phyloP scores from a whole-genome alignment of 2,329 filamentous ascomycete species.

The Myriosclerotinia duriaeana region DNA sequence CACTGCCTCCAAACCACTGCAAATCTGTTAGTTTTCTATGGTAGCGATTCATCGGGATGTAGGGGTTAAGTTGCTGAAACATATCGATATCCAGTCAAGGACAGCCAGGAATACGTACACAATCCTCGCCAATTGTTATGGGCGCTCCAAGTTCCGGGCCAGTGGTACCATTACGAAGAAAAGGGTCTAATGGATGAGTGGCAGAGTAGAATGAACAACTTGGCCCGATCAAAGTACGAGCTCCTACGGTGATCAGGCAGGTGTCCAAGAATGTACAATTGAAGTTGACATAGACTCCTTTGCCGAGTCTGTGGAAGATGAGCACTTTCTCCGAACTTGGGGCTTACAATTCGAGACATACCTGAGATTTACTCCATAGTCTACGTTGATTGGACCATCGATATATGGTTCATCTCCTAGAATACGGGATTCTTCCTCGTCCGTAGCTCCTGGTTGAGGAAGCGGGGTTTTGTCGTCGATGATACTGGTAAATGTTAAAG shows the following conservation, averaged over 20 bases:
- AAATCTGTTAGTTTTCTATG: neutral
- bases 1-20: slow-evolving; percentile 69
- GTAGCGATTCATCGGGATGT: neutral
- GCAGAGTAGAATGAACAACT: slow-evolving; percentile 75
- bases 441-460: slow-evolving; percentile 56
- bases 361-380: slow-evolving; percentile 76
- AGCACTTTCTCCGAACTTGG: slow-evolving; percentile 15
- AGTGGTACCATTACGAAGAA: slow-evolving; percentile 67
- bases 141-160: slow-evolving; percentile 74
- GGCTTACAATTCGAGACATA: slow-evolving; percentile 36
- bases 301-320: slow-evolving; percentile 52
- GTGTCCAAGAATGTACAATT: slow-evolving; percentile 78
- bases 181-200: slow-evolving; percentile 74
- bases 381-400: slow-evolving; percentile 66
- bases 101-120: slow-evolving; percentile 40
- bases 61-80: neutral
- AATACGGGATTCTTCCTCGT: slow-evolving; percentile 63
- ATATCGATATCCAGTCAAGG: neutral
- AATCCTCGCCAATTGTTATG: slow-evolving; percentile 76
- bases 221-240: slow-evolving; percentile 74
- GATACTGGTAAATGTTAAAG: slow-evolving; percentile 41
- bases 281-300: slow-evolving; percentile 73
- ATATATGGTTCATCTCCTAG: slow-evolving; percentile 68
- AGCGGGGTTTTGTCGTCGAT: slow-evolving; percentile 61
- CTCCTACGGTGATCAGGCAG: slow-evolving; percentile 70